Conservation (phyloP, 768 basidiomycete species). For the Rhizopogon salebrosus region DNA sequence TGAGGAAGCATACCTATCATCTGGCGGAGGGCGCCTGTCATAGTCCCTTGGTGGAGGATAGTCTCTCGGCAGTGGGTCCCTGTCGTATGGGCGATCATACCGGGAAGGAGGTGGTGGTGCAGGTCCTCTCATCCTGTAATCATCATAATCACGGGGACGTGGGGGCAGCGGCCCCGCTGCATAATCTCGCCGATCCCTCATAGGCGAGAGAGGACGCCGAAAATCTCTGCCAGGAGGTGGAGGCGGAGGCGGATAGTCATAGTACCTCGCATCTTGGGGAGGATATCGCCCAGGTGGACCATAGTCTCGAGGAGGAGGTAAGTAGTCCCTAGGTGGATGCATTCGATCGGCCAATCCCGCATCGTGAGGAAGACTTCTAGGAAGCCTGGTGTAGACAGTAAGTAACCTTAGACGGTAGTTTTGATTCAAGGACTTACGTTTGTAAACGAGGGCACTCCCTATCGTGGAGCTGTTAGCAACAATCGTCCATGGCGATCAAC, state of each 20-base stretch:
- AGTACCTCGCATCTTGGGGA: conserved; percentile 53
- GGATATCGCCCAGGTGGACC: conserved; percentile 38
- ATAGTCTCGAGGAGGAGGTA: conserved; percentile 31
- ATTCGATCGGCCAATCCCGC: conserved; percentile 54
- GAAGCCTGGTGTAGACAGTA: conserved; percentile 24
- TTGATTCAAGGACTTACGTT: conserved; percentile 37
- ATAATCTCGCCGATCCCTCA: conserved; percentile 68
- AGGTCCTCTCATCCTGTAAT: conserved; percentile 55
- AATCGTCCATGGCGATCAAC: background rate
- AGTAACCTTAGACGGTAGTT: background rate
- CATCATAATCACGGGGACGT: conserved; percentile 61
- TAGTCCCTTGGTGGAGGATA: conserved; percentile 52
- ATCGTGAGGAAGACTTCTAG: conserved; percentile 40
- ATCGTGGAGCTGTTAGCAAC: conserved; percentile 1
- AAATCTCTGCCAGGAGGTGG: conserved; percentile 48
- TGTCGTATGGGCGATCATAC: conserved; percentile 46
- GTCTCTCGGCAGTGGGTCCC: conserved; percentile 45
- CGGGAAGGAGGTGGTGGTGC: conserved; percentile 43
- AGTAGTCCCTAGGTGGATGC: conserved; percentile 48
- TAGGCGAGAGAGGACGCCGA: conserved; percentile 54
- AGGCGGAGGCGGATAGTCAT: conserved; percentile 43
- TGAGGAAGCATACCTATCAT: conserved; percentile 34
- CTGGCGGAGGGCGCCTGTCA: conserved; percentile 47
- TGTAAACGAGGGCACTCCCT: conserved; percentile 70
- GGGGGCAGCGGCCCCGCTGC: conserved; percentile 40